Percentiles rank a stretch among this genome's conserved stretches.
These are phyloP conservation scores for Sporothrix globosa DNA, from an alignment of 2,329 filamentous ascomycete species.

Conservation along the genomic window DNA sequence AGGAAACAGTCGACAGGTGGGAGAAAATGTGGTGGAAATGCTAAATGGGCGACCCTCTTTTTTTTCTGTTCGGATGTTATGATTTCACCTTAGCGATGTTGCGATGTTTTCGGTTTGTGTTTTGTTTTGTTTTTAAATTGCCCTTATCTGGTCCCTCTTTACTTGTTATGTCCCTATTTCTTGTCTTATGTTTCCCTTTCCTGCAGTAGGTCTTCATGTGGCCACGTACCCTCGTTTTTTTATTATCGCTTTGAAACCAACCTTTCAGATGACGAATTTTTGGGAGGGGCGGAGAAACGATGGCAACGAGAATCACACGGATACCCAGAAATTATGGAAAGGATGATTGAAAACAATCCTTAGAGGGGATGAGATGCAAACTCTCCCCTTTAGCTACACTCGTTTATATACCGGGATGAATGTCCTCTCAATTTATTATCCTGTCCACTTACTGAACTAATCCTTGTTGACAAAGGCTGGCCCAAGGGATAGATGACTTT, in stretches of 20 bases:
- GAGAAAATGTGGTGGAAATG: background rate
- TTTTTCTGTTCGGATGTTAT: background rate
- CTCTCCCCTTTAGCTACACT: background rate
- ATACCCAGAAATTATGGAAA: constrained; percentile 26
- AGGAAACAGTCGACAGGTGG: too few relatives aligned
- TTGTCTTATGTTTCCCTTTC: constrained; percentile 17
- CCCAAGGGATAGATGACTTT: background rate
- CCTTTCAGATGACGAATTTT: constrained; percentile 14
- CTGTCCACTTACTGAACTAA: background rate
- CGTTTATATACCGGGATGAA: constrained; percentile 2
- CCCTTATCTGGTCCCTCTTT: background rate
- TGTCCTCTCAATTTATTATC: background rate
- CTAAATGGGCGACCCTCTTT: background rate
- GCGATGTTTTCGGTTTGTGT: background rate
- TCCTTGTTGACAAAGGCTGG: background rate
- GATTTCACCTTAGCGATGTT: constrained; percentile 8
- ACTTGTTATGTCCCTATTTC: background rate
- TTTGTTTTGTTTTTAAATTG: background rate
- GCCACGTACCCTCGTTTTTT: constrained; percentile 25
- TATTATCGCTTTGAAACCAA: constrained; percentile 9
- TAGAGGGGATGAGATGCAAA: background rate
- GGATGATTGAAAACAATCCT: background rate
- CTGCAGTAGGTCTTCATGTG: constrained; percentile 9
- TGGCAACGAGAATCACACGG: constrained; percentile 8
- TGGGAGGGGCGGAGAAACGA: background rate